Evolutionary conservation across 1,284 basidiomycete genomes (phyloP).

Genomic region (Leccinum subrobustum): DNA sequence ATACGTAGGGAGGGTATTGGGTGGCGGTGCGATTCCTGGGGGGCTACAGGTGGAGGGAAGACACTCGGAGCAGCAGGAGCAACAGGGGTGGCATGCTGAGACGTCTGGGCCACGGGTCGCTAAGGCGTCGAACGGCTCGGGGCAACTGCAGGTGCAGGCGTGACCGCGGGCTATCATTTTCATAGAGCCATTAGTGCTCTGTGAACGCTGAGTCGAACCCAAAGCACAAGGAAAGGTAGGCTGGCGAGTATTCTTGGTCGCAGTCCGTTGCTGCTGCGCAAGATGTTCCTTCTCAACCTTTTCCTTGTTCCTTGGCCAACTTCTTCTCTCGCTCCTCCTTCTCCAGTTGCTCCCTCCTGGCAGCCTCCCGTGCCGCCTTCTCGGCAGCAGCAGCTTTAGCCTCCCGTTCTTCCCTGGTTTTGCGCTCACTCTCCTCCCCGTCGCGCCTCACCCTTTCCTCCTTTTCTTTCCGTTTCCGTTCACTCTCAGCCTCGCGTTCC

Average conservation of each 20-base stretch:
- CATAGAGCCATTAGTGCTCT: slow-evolving; percentile 42
- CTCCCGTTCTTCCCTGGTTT: slow-evolving; percentile 56
- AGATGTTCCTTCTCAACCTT: slow-evolving; percentile 49
- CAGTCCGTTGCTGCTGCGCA: slow-evolving; percentile 42
- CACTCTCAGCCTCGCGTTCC: slow-evolving; percentile 63
- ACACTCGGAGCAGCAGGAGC: slow-evolving; percentile 28
- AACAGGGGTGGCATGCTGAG: slow-evolving; percentile 37
- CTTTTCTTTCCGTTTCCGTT: slow-evolving; percentile 57
- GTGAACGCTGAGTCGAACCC: slow-evolving; percentile 46
- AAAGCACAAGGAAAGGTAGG: slow-evolving; percentile 53
- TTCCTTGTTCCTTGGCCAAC: slow-evolving; percentile 60
- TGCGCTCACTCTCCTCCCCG: slow-evolving; percentile 61
- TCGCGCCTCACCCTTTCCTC: slow-evolving; percentile 67
- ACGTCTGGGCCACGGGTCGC: slow-evolving; percentile 24
- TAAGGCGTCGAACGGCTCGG: slow-evolving; percentile 31
- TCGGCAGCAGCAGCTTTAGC: slow-evolving; percentile 48
- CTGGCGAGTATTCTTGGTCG: slow-evolving; percentile 41
- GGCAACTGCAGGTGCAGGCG: slow-evolving; percentile 31
- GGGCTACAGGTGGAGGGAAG: slow-evolving; percentile 38
- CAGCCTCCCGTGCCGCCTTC: slow-evolving; percentile 48
- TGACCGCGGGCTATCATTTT: slow-evolving; percentile 46
- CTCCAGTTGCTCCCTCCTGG: slow-evolving; percentile 52
- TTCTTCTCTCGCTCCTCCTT: slow-evolving; percentile 60
- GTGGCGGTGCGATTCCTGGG: slow-evolving; percentile 47
- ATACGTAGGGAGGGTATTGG: slow-evolving; percentile 48